Percentiles rank a stretch among this genome's conserved stretches.
phyloP scores from a whole-genome alignment of 352 stramenopile genomes.

The Globisporangium radiosum region DNA sequence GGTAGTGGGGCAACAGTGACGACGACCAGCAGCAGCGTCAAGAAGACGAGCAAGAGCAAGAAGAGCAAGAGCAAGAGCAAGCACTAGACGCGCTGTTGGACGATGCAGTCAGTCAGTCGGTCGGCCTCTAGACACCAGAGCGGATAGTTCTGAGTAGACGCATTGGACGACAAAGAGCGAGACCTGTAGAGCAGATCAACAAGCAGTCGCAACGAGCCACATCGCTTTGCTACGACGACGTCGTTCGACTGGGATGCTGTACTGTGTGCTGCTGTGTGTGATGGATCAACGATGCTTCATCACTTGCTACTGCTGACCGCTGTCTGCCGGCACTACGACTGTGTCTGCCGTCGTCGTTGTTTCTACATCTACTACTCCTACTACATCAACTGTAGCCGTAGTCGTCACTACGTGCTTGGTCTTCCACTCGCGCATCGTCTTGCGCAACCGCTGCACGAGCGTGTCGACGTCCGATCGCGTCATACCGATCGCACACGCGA shows the following conservation, averaged over 20 bases:
- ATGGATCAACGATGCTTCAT: background rate
- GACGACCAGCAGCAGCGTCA: constrained; percentile 26
- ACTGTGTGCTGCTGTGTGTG: too few species aligned
- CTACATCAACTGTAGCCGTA: too few species aligned
- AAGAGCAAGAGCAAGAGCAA: constrained; percentile 30
- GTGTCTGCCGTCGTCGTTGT: background rate
- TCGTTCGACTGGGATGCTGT: too few species aligned
- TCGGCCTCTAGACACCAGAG: too few species aligned
- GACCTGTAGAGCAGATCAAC: background rate
- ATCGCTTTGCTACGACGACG: too few species aligned
- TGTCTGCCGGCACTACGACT: constrained; percentile 1
- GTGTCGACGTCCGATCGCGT: constrained; percentile 86
- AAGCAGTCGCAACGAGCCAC: background rate
- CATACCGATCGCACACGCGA: constrained; percentile 95
- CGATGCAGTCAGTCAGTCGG: too few species aligned
- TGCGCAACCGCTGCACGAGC: constrained; percentile 90
- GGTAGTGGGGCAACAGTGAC: constrained; percentile 3
- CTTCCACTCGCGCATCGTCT: constrained; percentile 86
- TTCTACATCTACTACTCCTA: constrained; percentile 3
- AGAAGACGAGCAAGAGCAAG: constrained; percentile 59
- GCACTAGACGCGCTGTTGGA: constrained; percentile 25
- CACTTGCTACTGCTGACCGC: constrained; percentile 1
- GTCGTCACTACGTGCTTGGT: constrained; percentile 19
- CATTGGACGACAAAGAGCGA: background rate
- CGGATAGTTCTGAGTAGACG: background rate